Evolutionary conservation across 2,329 filamentous ascomycete genomes (phyloP).

Genomic region (Aspergillus viridinutans): DNA sequence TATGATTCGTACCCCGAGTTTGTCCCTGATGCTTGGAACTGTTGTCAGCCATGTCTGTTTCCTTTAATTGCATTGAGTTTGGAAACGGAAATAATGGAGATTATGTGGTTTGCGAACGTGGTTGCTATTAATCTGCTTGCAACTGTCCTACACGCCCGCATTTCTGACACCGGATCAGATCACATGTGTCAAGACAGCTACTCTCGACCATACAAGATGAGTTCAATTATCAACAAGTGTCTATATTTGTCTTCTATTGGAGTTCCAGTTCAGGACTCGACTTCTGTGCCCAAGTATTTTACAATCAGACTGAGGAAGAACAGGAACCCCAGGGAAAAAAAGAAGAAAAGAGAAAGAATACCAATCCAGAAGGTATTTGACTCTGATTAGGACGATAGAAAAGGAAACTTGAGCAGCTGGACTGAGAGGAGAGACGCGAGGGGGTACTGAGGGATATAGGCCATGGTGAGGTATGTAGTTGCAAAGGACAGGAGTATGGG

Average conservation of each 20-base stretch:
- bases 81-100: not conserved
- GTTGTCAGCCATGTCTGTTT: not conserved
- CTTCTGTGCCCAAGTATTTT: not conserved
- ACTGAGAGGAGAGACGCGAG: not conserved
- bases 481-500: slow-evolving; percentile 1
- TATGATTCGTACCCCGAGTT: not conserved
- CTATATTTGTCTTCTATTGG: not conserved
- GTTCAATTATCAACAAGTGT: not conserved
- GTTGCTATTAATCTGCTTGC: not conserved
- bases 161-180: not conserved
- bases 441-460: not conserved
- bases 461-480: not conserved
- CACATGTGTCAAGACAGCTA: not conserved
- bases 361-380: not conserved
- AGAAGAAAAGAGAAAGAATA: not conserved
- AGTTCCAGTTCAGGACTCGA: not conserved
- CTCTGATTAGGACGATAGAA: not conserved
- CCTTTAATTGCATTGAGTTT: not conserved
- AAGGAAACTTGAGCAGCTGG: not conserved
- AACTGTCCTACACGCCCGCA: not conserved
- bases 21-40: too few relatives aligned
- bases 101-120: not conserved
- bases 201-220: not conserved
- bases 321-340: not conserved
- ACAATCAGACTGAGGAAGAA: not conserved